A percentile compares a stretch with the other conserved stretches of the same genome.
Conservation (phyloP, 2,329 filamentous ascomycete species). For the Paraphaeosphaeria minitans region DNA sequence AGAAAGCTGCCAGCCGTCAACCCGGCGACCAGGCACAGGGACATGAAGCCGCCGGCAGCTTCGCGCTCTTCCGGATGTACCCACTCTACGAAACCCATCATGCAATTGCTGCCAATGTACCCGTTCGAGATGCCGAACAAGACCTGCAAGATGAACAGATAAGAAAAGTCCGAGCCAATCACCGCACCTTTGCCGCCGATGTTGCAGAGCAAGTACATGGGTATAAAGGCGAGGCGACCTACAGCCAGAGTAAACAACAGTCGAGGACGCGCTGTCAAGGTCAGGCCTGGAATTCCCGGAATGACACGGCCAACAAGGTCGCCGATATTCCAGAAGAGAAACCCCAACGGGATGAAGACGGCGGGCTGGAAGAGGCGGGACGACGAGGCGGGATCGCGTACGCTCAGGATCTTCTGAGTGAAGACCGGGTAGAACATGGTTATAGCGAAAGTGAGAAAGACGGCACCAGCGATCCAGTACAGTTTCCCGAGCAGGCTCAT, state of each 20-base stretch:
- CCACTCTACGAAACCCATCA: conserved; percentile 87
- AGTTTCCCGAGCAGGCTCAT: conserved; percentile 75
- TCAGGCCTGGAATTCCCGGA: conserved; percentile 63
- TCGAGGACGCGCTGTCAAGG: conserved; percentile 65
- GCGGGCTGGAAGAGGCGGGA: conserved; percentile 69
- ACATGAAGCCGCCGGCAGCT: conserved; percentile 93
- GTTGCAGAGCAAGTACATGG: conserved; percentile 90
- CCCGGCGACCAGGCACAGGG: conserved; percentile 82
- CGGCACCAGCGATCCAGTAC: conserved; percentile 74
- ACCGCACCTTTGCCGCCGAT: conserved; percentile 71
- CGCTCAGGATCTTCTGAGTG: conserved; percentile 61
- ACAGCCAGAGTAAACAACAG: conserved; percentile 71
- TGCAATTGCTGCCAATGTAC: conserved; percentile 82
- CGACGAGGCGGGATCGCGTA: conserved; percentile 50
- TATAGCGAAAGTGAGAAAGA: conserved; percentile 79
- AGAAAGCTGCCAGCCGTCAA: conserved; percentile 83
- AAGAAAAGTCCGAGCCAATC: conserved; percentile 83
- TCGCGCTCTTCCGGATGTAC: conserved; percentile 83
- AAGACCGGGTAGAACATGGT: conserved; percentile 98
- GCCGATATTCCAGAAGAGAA: conserved; percentile 92
- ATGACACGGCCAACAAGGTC: conserved; percentile 78
- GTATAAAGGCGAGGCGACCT: conserved; percentile 72
- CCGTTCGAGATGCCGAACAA: conserved; percentile 86
- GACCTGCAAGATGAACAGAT: conserved; percentile 81
- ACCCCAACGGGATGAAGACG: conserved; percentile 86